A percentile compares a stretch with the other conserved stretches of the same genome.
Evolutionary conservation across 139 green algal species (phyloP).

Genomic region (Eudorina sp.): DNA sequence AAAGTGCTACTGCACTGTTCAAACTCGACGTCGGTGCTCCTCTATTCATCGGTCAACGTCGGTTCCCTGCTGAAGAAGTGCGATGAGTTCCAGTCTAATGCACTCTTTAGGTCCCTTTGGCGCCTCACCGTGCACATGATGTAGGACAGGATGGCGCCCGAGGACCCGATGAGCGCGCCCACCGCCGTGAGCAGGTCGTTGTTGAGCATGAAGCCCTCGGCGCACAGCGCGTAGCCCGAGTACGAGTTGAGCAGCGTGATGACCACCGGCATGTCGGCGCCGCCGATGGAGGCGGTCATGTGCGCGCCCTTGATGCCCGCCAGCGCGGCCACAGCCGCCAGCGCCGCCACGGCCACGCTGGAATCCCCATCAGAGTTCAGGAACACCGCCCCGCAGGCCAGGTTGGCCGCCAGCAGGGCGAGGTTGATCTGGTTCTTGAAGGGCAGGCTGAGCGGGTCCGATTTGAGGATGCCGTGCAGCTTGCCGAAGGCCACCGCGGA

Average conservation of each 20-base stretch:
- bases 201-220: constrained; percentile 92
- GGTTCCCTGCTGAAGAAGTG: no score
- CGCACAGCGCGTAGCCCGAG: constrained; percentile 89
- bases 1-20: not conserved
- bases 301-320: constrained; percentile 84
- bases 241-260: constrained; percentile 91
- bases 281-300: constrained; percentile 90
- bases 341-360: constrained; percentile 52
- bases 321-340: constrained; percentile 73
- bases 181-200: constrained; percentile 85
- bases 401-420: constrained; percentile 56
- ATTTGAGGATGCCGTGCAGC: constrained; percentile 85
- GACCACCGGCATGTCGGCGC: constrained; percentile 93
- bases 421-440: constrained; percentile 64
- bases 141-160: constrained; percentile 90
- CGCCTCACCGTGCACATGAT: constrained; percentile 88
- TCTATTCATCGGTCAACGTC: no score
- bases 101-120: not conserved
- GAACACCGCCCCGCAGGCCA: constrained; percentile 65
- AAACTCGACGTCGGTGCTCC: no score
- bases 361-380: constrained; percentile 32
- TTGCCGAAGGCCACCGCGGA: constrained; percentile 90
- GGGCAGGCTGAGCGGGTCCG: constrained; percentile 78
- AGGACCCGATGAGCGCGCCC: constrained; percentile 91
- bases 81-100: not conserved